phyloP scores from a whole-genome alignment of 2,329 filamentous ascomycete genomes.

The Talaromyces sp. region DNA sequence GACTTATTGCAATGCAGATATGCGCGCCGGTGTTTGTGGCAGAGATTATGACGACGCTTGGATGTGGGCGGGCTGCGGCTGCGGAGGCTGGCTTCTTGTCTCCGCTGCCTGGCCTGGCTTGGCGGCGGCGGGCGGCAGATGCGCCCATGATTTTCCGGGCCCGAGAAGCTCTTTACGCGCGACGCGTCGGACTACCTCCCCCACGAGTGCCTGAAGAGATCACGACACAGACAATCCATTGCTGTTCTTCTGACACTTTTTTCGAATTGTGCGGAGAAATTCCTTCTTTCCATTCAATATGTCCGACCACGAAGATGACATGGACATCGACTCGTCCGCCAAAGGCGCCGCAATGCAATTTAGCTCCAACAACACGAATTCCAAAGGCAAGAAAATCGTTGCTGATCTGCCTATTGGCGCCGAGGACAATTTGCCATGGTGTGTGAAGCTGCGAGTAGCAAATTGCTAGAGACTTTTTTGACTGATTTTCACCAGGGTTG shows the following conservation, averaged over 20 bases:
- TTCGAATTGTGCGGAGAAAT: not conserved
- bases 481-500: conserved; percentile 59
- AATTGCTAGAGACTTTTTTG: conserved; percentile 11
- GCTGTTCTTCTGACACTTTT: not conserved
- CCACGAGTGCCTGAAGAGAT: not conserved
- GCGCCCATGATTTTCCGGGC: conserved; percentile 32
- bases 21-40: not conserved
- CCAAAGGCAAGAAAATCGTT: conserved; percentile 85
- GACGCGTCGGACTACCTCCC: conserved; percentile 23
- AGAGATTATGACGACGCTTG: conserved; percentile 10
- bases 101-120: conserved; percentile 1
- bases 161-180: conserved; percentile 38
- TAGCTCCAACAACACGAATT: conserved; percentile 62
- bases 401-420: conserved; percentile 92
- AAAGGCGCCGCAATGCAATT: conserved; percentile 56
- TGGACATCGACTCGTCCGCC: conserved; percentile 60
- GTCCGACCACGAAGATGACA: conserved; percentile 59
- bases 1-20: not conserved
- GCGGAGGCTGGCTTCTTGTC: conserved; percentile 10
- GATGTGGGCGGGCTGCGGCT: conserved; percentile 14
- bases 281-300: conserved; percentile 24
- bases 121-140: conserved; percentile 15
- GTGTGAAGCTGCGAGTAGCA: not conserved
- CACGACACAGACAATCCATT: not conserved
- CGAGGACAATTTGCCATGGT: conserved; percentile 93